Base-by-base conservation (phyloP, 208 protist genomes). In the Naegleria fowleri region DNA sequence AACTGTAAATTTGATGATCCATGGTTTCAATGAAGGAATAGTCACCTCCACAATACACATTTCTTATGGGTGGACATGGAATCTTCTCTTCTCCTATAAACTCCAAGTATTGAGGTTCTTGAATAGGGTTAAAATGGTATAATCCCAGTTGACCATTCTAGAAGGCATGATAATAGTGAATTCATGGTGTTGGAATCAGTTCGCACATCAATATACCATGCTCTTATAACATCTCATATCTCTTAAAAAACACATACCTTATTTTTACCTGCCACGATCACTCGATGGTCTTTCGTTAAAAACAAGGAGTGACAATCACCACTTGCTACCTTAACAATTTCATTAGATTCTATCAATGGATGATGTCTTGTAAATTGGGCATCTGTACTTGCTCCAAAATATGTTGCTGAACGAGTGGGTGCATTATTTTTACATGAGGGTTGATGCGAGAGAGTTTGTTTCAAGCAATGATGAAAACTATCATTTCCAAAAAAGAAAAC, bases 61-160 rank as follows among this genome's bases (percentile, higher is more conserved):
- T 36, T 33, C 16, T 25, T 15, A 79, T 79, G 16, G 67, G 67
- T 79, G 67, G 67, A 79, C 67, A 79, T 79, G 67, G 67, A 6
- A 25, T 79, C n/a, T 33, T 79, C 0, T 79, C 29, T 33, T 79
- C 25, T 29, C 55, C 55, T 36, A 79, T 9, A 79, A 36, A 36
- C 25, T 29, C 29, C 9, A 79, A 79, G 36, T 79, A 79, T 79
- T 79, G 67, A 36, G 67, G 67, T 79, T 79, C 67, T 36, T 79
- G 25, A 5, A 79, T 79, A 36, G 67, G 67, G n/a, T 79, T 9
- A 79, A 79, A 79, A 33, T 79, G 67, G 36, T 79, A 36, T 79
- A 79, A 79, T 36, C 67, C 67, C 36, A 79, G 36, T 79, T 79
- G 67, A 36, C 67, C 67, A 79, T 79, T 79, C 67, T 79, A 79